phyloP scores from a whole-genome alignment of 2,329 filamentous ascomycete species.

The Aspergillus clavatus region DNA sequence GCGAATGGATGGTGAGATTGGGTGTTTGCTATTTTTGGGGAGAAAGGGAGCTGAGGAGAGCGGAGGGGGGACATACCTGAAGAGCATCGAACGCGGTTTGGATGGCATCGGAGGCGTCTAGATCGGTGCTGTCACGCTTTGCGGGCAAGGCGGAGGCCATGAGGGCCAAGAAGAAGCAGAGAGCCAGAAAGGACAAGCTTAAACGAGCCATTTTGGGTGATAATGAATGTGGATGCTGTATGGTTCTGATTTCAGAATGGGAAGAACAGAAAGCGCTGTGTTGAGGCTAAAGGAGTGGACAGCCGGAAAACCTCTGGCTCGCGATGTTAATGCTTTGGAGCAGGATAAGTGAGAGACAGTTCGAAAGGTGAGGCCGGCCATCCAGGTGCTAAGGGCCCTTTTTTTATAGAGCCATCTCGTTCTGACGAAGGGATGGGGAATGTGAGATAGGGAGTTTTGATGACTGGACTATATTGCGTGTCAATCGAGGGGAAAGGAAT shows the following conservation, averaged over 20 bases:
- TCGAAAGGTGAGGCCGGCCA: neutral
- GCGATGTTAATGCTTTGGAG: neutral
- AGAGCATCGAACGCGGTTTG: neutral
- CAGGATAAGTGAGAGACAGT: too few species aligned
- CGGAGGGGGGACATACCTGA: neutral
- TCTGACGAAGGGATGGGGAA: neutral
- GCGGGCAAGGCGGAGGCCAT: slow-evolving; percentile 27
- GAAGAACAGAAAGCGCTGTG: slow-evolving; percentile 7
- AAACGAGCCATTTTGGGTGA: slow-evolving; percentile 28
- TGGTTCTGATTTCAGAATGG: slow-evolving; percentile 4
- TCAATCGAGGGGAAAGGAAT: neutral
- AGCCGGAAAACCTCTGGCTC: slow-evolving; percentile 3
- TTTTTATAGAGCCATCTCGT: neutral
- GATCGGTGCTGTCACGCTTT: slow-evolving; percentile 8
- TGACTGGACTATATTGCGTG: too few species aligned
- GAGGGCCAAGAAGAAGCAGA: slow-evolving; percentile 27
- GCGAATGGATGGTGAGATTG: neutral
- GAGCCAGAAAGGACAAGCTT: slow-evolving; percentile 26
- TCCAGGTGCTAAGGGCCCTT: neutral
- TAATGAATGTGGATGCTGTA: neutral
- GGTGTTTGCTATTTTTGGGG: neutral
- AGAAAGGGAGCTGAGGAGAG: neutral
- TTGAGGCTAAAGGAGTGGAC: slow-evolving; percentile 16
- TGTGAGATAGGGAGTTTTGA: neutral
- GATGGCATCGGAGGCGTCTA: neutral